Conservation (phyloP, 2,329 filamentous ascomycete genomes). For the Drechslera avenae region DNA sequence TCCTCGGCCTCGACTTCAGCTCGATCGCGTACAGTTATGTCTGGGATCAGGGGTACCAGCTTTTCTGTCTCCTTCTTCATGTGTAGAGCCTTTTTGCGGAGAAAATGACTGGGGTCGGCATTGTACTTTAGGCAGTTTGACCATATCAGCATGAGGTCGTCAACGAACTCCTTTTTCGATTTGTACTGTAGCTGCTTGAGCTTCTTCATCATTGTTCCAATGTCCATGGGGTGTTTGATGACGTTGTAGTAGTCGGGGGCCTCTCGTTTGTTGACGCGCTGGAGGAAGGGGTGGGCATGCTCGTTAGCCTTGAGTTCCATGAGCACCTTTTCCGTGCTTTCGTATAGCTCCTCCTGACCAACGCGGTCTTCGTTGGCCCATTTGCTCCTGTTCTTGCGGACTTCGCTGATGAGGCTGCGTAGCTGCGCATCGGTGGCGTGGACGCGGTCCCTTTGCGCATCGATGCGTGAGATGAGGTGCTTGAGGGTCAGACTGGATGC, state of each 20-base stretch:
- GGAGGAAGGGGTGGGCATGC: constrained; percentile 94
- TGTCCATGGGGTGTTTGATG: constrained; percentile 97
- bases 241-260: constrained; percentile 93
- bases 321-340: constrained; percentile 93
- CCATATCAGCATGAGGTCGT: constrained; percentile 94
- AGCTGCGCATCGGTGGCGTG: constrained; percentile 91
- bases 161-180: constrained; percentile 87
- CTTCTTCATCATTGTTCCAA: constrained; percentile 98
- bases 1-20: constrained; percentile 81
- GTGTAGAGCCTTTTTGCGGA: constrained; percentile 89
- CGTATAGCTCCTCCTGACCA: constrained; percentile 96
- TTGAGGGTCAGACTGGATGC: constrained; percentile 95
- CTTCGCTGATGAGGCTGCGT: constrained; percentile 91
- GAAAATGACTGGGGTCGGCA: constrained; percentile 81
- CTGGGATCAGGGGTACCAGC: constrained; percentile 90
- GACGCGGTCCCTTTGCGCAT: constrained; percentile 88
- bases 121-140: constrained; percentile 97
- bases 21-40: constrained; percentile 85
- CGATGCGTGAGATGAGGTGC: constrained; percentile 93
- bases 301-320: constrained; percentile 97
- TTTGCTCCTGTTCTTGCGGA: constrained; percentile 96
- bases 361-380: constrained; percentile 98
- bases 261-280: constrained; percentile 94
- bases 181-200: constrained; percentile 69
- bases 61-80: constrained; percentile 99